Percentiles rank a stretch among this genome's conserved stretches.
Conservation (phyloP, 2,329 filamentous ascomycete species). For the Fusarium chlamydosporum region DNA sequence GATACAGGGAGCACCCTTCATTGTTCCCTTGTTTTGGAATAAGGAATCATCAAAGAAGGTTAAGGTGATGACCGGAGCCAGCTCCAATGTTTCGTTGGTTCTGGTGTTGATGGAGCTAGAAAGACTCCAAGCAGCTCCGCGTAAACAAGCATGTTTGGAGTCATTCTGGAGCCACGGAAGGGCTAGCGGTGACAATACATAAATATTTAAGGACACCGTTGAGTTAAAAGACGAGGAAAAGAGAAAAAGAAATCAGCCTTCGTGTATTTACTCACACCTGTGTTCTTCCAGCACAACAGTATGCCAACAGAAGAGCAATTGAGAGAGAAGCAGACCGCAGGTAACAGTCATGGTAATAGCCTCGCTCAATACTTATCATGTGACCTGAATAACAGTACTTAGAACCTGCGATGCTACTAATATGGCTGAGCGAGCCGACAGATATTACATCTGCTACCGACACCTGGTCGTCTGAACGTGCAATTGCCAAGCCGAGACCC, state of each 20-base stretch:
- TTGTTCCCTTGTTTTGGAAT: too few relatives aligned
- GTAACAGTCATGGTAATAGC: neutral
- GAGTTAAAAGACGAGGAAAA: rapidly evolving
- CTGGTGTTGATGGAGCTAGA: neutral
- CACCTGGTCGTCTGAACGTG: conserved; percentile 1
- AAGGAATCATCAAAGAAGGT: too few relatives aligned
- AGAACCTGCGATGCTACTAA: conserved; percentile 8
- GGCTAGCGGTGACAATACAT: rapidly evolving
- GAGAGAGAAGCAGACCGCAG: too few relatives aligned
- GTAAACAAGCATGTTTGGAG: neutral
- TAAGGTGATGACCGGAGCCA: rapidly evolving
- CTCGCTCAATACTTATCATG: rapidly evolving
- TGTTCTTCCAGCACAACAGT: rapidly evolving
- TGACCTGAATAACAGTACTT: rapidly evolving
- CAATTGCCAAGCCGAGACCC: neutral
- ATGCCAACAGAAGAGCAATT: neutral
- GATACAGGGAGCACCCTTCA: too few relatives aligned
- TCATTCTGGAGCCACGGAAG: neutral
- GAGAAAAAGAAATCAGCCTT: rapidly evolving
- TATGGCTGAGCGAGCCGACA: neutral
- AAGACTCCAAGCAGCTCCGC: neutral
- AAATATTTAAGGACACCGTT: neutral
- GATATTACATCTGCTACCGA: neutral
- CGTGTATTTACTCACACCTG: rapidly evolving
- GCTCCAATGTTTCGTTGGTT: neutral